These are phyloP conservation scores for Nephelium lappaceum DNA, from an alignment of 345 rosid genomes.

Conservation along the genomic window DNA sequence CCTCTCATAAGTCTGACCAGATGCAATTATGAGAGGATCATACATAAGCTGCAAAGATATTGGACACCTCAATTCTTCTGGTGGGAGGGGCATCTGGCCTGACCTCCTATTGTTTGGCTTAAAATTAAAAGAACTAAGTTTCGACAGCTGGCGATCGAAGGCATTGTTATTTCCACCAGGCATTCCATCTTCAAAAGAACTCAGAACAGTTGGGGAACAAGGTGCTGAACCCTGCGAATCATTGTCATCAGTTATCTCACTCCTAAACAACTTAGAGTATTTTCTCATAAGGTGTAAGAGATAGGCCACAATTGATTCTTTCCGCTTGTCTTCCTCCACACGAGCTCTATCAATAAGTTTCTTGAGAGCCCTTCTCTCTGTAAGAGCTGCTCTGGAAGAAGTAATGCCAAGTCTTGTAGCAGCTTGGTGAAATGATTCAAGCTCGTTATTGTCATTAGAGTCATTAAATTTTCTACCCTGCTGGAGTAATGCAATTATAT, in stretches of 20 bases:
- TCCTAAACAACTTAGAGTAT: constrained; percentile 92
- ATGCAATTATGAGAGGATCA: constrained; percentile 96
- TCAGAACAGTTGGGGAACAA: constrained; percentile 75
- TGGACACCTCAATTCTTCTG: constrained; percentile 97
- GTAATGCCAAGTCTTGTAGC: constrained; percentile 77
- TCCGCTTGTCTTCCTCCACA: constrained; percentile 94
- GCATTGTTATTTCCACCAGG: constrained; percentile 44
- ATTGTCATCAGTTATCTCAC: constrained; percentile 76
- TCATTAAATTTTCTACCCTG: constrained; percentile 80
- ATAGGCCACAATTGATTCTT: constrained; percentile 93
- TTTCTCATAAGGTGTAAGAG: constrained; percentile 92
- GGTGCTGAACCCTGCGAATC: constrained; percentile 93
- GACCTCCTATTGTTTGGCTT: constrained; percentile 57
- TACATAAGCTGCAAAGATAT: constrained; percentile 95
- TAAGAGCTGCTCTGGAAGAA: constrained; percentile 87
- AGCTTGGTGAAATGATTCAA: constrained; percentile 85
- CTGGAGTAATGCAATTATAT: constrained; percentile 81
- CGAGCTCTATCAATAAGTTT: constrained; percentile 94
- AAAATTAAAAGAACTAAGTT: constrained; percentile 74
- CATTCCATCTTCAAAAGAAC: constrained; percentile 53
- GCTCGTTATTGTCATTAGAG: constrained; percentile 64
- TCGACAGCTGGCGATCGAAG: constrained; percentile 85
- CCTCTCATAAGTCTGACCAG: constrained; percentile 97
- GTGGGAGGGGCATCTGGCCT: constrained; percentile 76
- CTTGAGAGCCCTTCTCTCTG: constrained; percentile 91